Conservation (phyloP, 192 early-diverging fungal species). For the Coemansia sp. region DNA sequence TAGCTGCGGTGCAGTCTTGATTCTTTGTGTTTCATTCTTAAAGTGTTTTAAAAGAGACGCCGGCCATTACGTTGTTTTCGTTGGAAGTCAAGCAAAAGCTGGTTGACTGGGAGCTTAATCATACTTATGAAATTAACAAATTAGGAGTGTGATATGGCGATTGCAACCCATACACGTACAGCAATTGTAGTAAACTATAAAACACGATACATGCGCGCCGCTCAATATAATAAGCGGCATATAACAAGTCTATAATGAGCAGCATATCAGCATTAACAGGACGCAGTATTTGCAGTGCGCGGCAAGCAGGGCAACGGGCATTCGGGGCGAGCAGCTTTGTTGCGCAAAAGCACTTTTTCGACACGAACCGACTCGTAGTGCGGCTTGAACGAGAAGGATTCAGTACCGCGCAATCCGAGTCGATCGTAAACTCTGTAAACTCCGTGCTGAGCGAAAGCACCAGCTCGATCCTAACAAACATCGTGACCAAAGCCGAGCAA, state of each 20-base stretch:
- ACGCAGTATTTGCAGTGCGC: neutral
- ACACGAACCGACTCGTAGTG: constrained; percentile 77
- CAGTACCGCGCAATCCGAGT: constrained; percentile 65
- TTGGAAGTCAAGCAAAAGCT: no score
- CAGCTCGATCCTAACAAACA: constrained; percentile 32
- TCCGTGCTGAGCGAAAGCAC: constrained; percentile 67
- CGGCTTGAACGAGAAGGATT: constrained; percentile 74
- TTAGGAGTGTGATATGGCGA: neutral
- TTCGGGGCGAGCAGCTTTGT: neutral
- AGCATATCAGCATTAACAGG: neutral
- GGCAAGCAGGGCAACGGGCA: neutral
- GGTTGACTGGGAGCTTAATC: no score
- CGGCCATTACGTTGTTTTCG: no score
- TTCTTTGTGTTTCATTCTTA: no score
- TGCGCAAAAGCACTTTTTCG: constrained; percentile 61
- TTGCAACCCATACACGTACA: no score
- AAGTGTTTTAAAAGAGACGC: no score
- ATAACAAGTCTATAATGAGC: no score
- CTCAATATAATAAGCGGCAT: no score
- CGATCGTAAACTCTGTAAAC: constrained; percentile 70
- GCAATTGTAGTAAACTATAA: no score
- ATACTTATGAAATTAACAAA: neutral
- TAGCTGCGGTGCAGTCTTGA: no score
- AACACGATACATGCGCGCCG: no score
- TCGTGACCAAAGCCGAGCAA: constrained; percentile 82